A percentile compares a stretch with the other conserved stretches of the same genome.
Evolutionary conservation across 257 asterid species (phyloP).

Genomic region (Cruciata laevipes): DNA sequence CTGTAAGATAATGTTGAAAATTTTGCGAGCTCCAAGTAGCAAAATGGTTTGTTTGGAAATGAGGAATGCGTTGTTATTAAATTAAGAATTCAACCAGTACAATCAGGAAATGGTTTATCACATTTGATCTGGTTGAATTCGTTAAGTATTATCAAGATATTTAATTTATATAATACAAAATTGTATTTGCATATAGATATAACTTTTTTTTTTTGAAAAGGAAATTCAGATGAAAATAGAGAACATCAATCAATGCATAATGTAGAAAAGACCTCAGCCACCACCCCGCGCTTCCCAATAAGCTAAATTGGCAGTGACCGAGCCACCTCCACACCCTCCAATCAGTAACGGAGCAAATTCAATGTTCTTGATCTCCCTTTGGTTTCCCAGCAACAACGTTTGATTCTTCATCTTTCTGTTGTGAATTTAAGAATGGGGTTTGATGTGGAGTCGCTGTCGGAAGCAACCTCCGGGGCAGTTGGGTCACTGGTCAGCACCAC

Average conservation of each 20-base stretch:
- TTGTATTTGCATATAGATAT: no score
- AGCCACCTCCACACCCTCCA: background rate
- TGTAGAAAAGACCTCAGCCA: background rate
- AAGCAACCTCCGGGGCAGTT: constrained; percentile 89
- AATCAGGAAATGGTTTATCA: no score
- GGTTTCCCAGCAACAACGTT: background rate
- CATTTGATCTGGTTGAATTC: no score
- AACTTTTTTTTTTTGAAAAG: no score
- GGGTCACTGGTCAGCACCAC: constrained; percentile 91
- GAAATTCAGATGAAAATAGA: no score
- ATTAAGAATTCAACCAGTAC: no score
- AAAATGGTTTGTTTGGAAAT: no score
- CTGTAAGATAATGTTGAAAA: no score
- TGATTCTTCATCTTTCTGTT: background rate
- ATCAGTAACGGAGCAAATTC: background rate
- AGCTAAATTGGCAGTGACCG: background rate
- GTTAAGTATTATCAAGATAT: no score
- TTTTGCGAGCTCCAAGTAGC: no score
- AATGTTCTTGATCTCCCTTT: background rate
- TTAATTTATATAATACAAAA: no score
- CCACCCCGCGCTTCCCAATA: constrained; percentile 15
- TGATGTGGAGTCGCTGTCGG: constrained; percentile 67
- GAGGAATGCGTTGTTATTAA: no score
- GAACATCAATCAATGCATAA: background rate
- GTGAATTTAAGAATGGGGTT: constrained; percentile 15